Evolutionary conservation across 169 alveolate species (phyloP), one percentile per base, ranked within the genome.

Genomic region (Babesia ovis): DNA sequence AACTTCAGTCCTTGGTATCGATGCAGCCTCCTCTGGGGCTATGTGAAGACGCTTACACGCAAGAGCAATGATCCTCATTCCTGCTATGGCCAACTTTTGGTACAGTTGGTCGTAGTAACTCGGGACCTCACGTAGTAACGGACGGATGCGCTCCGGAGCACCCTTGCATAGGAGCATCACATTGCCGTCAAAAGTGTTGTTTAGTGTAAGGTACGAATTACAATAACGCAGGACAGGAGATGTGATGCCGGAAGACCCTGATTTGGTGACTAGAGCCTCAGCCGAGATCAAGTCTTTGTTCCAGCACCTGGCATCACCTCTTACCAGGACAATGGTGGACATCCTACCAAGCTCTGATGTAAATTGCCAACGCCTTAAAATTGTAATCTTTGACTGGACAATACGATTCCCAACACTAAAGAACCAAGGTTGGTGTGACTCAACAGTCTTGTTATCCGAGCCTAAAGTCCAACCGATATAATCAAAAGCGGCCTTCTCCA

Each of bases 131-230:
- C 77, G 86, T 29, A 95, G 85, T 64, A 95, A 87, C 20, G 75
- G 53, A 70, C 94, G 85, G 58, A 97, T 62, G 42, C 85, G 87
- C 87, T 96, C 99, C 22, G 99, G 99, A 22, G 99, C 96, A 18
- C 99, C 99, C 84, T 97, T 97, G 42, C 95, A 88, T 54, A 96
- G 82, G 32, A 94, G 91, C 85, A 77, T 22, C 14, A 57, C 20
- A 20, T 51, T 64, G 16, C 66, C 86, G n/a, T 54, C 84, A 39
- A 42, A 59, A 35, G 4, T 29, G 32, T 45, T 45, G 27, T 46
- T 48, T 25, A 64, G 34, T 1, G 34, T 34, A 31, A 37, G 2
- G 50, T 43, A 46, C 5, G 50, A 22, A n/a, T 37, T 23, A 34
- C 50, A 22, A 43, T 23, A 46, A 4, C 46, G 45, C 32, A 58